phyloP scores from a whole-genome alignment of 73 alveolate species.

The Uronychia binucleata region DNA sequence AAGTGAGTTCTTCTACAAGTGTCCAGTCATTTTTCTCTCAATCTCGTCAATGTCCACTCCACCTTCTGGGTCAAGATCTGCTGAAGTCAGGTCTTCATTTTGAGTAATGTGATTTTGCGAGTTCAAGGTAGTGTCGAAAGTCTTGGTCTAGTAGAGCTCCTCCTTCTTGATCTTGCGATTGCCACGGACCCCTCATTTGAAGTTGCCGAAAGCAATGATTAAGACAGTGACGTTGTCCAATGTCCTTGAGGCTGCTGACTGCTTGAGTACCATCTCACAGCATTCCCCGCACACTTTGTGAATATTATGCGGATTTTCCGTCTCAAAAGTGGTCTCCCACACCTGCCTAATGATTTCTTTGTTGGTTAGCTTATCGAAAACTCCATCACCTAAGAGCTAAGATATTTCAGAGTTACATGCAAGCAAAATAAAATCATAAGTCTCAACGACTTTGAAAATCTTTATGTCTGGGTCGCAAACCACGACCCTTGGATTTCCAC shows the following conservation, averaged over 20 bases:
- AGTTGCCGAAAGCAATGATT: slow-evolving; percentile 71
- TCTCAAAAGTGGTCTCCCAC: slow-evolving; percentile 32
- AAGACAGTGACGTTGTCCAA: slow-evolving; percentile 86
- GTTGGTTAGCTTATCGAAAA: slow-evolving; percentile 80
- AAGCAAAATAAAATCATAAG: slow-evolving; percentile 73
- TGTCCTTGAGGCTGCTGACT: slow-evolving; percentile 78
- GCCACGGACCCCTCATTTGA: slow-evolving; percentile 11
- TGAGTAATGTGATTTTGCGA: not conserved
- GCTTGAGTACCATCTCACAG: slow-evolving; percentile 79
- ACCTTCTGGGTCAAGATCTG: not conserved
- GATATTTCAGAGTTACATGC: slow-evolving; percentile 67
- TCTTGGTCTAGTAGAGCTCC: not conserved
- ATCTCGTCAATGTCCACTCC: not conserved
- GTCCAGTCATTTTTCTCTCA: not conserved
- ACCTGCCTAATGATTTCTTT: slow-evolving; percentile 69
- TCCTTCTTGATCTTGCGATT: not conserved
- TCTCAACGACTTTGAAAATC: slow-evolving; percentile 75
- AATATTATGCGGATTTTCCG: slow-evolving; percentile 5
- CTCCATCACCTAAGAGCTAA: slow-evolving; percentile 88
- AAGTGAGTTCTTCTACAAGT: not conserved
- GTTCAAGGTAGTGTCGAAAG: not conserved
- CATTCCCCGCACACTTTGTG: slow-evolving; percentile 81
- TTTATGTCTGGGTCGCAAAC: slow-evolving; percentile 88
- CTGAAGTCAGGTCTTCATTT: not conserved
- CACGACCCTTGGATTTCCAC: slow-evolving; percentile 86